Percentiles rank a stretch among this genome's conserved stretches.
Conservation (phyloP, 495 filamentous ascomycete species). For the Monascus purpureus region DNA sequence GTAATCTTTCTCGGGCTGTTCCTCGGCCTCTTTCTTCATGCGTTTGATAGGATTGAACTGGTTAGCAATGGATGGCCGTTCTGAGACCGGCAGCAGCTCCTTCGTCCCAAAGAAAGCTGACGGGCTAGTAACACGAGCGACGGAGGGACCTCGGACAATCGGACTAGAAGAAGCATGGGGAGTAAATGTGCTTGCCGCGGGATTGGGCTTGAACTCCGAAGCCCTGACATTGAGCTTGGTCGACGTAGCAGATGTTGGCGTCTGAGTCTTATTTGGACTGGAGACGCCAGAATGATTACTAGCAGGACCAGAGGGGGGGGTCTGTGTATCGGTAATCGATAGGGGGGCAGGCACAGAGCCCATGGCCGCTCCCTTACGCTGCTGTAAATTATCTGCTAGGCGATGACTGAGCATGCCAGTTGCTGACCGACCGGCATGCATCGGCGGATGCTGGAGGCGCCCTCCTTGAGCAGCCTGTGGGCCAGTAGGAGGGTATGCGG, state of each 20-base stretch:
- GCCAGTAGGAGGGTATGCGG: slow-evolving; percentile 32
- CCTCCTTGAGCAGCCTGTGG: slow-evolving; percentile 23
- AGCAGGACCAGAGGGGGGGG: slow-evolving; percentile 34
- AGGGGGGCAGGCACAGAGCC: slow-evolving; percentile 37
- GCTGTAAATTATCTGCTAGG: slow-evolving; percentile 39
- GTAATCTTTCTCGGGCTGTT: slow-evolving; percentile 33
- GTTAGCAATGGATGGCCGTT: slow-evolving; percentile 47
- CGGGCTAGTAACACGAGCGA: slow-evolving; percentile 36
- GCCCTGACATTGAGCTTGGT: slow-evolving; percentile 71
- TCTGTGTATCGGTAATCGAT: slow-evolving; percentile 37
- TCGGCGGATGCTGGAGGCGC: slow-evolving; percentile 25
- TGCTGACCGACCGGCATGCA: slow-evolving; percentile 28
- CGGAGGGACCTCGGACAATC: slow-evolving; percentile 31
- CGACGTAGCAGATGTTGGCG: slow-evolving; percentile 36
- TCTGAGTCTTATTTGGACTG: slow-evolving; percentile 33
- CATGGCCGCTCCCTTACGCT: slow-evolving; percentile 36
- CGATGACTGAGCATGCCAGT: slow-evolving; percentile 38
- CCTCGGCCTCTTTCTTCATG: slow-evolving; percentile 42
- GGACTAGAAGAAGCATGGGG: slow-evolving; percentile 58
- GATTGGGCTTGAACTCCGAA: slow-evolving; percentile 71
- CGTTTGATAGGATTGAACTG: slow-evolving; percentile 65
- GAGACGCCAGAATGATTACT: slow-evolving; percentile 27
- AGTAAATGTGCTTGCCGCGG: slow-evolving; percentile 63
- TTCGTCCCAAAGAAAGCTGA: slow-evolving; percentile 41
- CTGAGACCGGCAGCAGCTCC: slow-evolving; percentile 42